These are phyloP conservation scores for Piper longum DNA, from an alignment of 164 flowering plant genomes.

Conservation along the genomic window DNA sequence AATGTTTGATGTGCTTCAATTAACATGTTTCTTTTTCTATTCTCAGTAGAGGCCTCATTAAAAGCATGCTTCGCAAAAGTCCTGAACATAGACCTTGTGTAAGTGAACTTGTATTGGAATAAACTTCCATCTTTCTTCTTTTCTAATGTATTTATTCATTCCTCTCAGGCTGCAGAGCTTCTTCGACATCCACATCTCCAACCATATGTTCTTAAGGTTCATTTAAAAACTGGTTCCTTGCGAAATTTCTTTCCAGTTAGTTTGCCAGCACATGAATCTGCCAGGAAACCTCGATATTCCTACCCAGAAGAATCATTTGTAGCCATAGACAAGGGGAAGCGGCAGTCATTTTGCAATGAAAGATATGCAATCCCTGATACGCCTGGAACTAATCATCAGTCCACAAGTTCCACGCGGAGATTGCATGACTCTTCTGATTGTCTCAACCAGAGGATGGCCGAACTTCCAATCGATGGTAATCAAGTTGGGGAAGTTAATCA, in stretches of 20 bases:
- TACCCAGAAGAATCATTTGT: conserved; percentile 29
- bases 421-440: conserved; percentile 20
- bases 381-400: conserved; percentile 43
- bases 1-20: not conserved
- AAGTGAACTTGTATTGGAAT: conserved; percentile 18
- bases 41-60: conserved; percentile 81
- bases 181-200: conserved; percentile 78
- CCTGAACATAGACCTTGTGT: conserved; percentile 96
- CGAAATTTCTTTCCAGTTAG: conserved; percentile 27
- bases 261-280: conserved; percentile 28
- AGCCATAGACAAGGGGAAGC: conserved; percentile 21
- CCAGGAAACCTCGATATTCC: conserved; percentile 35
- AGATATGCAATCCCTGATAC: conserved; percentile 58
- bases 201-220: conserved; percentile 52
- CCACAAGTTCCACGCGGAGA: conserved; percentile 31
- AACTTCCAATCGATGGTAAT: conserved; percentile 30
- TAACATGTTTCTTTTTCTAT: not conserved
- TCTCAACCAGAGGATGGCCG: conserved; percentile 23
- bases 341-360: conserved; percentile 46
- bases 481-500: conserved; percentile 25
- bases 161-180: conserved; percentile 73
- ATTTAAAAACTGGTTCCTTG: conserved; percentile 48
- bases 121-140: not conserved
- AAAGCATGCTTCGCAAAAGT: conserved; percentile 93
- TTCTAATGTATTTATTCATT: not conserved